Base-by-base conservation (phyloP, 148 eudicot genomes). In the Rhododendron henanense region DNA sequence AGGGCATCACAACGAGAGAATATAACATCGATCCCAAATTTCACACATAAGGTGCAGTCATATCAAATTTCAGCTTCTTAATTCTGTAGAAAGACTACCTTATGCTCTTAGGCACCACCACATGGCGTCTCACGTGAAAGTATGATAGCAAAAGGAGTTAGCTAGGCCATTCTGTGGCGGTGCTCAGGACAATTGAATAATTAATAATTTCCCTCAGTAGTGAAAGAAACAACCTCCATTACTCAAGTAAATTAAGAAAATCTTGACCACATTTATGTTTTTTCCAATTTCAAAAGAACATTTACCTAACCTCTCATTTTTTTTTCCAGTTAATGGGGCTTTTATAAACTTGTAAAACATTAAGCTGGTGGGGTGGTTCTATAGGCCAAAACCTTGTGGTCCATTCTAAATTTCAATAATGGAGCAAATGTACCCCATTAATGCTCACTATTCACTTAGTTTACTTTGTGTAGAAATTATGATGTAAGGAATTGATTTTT, bases 371-470 rank as follows among this genome's bases (percentile, higher is more conserved):
- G 57, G 76, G 76, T 44, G 31, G 14, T 63, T 44, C 9, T 2
- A 78, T 85, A 25, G 18, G 59, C 83, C 86, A 35, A 67, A 35
- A 37, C 82, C 57, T 78, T 77, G 86, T 85, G 82, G 86, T 85
- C 86, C 86, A 75, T 74, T 19, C 48, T 81, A 74, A 50, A 79
- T 51, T 84, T 75, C 86, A 75, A 84, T 75, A 53, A 23, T 74
- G 23, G 47, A 21, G 18, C n/a, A 33, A 9, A 13, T 10, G 75
- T 53, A 78, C 47, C 47, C 25, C 25, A 39, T 48, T 48, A 11
- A 6, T 47, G 3, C 61, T 31, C 10, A 25, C 55, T 28, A 13
- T 25, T 73, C 51, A 19, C 33, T 18, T 71, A 71, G n/a, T 2
- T 44, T 50, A 21, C 23, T 19, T 84, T 48, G 33, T 28, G 0